These are phyloP conservation scores for Pulveroboletus sp. DNA, from an alignment of 768 basidiomycete species.

Conservation along the genomic window DNA sequence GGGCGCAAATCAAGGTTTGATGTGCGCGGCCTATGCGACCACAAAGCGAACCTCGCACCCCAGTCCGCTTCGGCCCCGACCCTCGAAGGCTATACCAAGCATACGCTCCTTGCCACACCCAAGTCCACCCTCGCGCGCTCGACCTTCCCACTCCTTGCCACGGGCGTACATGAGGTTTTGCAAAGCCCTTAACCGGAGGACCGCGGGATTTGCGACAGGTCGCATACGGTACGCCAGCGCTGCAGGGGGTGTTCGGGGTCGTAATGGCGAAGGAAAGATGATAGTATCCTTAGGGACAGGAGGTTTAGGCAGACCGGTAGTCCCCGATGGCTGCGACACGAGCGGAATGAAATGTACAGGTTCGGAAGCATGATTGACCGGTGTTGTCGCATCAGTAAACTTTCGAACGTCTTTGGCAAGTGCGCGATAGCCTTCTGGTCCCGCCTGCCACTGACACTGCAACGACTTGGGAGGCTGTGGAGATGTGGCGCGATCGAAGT, in stretches of 20 bases:
- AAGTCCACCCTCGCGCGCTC: constrained; percentile 44
- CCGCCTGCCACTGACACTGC: constrained; percentile 13
- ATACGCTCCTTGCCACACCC: constrained; percentile 56
- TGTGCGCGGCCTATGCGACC: constrained; percentile 19
- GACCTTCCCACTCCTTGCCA: constrained; percentile 45
- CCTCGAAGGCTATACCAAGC: constrained; percentile 56
- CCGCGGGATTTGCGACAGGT: constrained; percentile 55
- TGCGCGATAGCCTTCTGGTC: constrained; percentile 42
- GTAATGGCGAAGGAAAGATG: constrained; percentile 39
- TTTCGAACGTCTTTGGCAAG: constrained; percentile 38
- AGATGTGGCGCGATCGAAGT: constrained; percentile 11
- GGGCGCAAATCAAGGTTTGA: not conserved
- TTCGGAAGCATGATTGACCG: constrained; percentile 13
- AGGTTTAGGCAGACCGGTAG: constrained; percentile 23
- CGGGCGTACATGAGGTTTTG: constrained; percentile 47
- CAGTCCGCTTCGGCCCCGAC: constrained; percentile 51
- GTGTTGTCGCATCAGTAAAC: constrained; percentile 30
- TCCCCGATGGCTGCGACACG: constrained; percentile 31
- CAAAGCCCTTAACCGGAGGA: constrained; percentile 56
- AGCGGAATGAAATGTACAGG: constrained; percentile 41
- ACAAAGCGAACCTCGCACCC: constrained; percentile 37
- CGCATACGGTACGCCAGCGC: constrained; percentile 44
- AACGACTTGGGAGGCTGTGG: constrained; percentile 13
- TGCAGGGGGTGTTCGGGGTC: constrained; percentile 32
- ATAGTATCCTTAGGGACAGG: constrained; percentile 34